phyloP scores from a whole-genome alignment of 768 basidiomycete genomes.

The Collybia sp. region DNA sequence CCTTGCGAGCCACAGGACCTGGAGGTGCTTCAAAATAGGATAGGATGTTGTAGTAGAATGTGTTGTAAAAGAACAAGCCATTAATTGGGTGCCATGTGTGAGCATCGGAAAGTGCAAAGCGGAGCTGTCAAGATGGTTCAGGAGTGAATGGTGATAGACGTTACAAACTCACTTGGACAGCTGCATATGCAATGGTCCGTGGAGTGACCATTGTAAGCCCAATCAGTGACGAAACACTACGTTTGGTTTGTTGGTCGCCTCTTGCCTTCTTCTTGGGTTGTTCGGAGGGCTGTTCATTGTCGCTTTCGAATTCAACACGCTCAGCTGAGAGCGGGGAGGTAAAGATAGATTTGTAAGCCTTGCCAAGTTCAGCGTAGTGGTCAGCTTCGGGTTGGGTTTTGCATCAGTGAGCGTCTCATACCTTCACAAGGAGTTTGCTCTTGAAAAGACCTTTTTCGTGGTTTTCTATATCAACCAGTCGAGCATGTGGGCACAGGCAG shows the following conservation, averaged over 20 bases:
- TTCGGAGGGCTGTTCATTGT: neutral
- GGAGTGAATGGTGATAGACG: neutral
- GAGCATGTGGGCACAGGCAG: conserved; percentile 11
- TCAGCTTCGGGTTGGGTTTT: neutral
- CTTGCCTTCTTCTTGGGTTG: neutral
- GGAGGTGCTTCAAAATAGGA: conserved; percentile 10
- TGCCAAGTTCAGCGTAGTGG: no score
- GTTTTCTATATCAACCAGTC: conserved; percentile 4
- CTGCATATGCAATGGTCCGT: conserved; percentile 15
- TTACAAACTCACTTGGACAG: conserved; percentile 13
- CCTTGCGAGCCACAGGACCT: neutral
- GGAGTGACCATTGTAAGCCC: conserved; percentile 11
- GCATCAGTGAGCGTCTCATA: neutral
- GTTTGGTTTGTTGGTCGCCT: neutral
- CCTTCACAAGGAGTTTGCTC: conserved; percentile 9
- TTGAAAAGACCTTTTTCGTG: conserved; percentile 13
- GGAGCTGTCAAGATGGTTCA: conserved; percentile 4
- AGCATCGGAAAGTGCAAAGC: conserved; percentile 9
- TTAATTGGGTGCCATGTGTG: conserved; percentile 6
- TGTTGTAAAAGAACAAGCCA: conserved; percentile 8
- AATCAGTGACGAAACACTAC: conserved; percentile 3
- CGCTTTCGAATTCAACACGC: neutral
- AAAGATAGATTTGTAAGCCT: conserved; percentile 13
- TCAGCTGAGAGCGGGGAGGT: conserved; percentile 13
- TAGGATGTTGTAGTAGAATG: conserved; percentile 11